These are phyloP conservation scores for Globisporangium canariense DNA, from an alignment of 352 stramenopile genomes.

Conservation along the genomic window DNA sequence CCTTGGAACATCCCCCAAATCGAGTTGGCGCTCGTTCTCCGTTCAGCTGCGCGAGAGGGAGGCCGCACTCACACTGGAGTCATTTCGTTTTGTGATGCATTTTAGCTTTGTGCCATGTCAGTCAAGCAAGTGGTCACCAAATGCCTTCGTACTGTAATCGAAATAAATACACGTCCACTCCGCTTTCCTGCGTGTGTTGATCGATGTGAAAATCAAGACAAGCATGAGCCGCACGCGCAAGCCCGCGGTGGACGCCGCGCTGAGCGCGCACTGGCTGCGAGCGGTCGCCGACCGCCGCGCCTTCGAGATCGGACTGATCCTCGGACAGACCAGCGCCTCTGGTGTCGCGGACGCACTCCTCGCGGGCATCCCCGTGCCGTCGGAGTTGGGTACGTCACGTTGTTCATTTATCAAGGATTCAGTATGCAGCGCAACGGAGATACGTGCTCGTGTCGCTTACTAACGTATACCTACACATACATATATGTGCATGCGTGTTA, in stretches of 20 bases:
- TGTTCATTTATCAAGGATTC: background rate
- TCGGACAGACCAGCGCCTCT: conserved; percentile 46
- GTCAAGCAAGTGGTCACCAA: background rate
- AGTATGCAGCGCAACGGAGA: background rate
- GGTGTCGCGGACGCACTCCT: conserved; percentile 40
- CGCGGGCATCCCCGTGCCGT: conserved; percentile 42
- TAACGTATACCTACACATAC: background rate
- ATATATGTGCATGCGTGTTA: background rate
- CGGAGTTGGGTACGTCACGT: conserved; percentile 31
- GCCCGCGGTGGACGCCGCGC: conserved; percentile 29
- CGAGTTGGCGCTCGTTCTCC: too few species aligned
- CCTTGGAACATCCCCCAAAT: too few species aligned
- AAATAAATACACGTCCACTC: background rate
- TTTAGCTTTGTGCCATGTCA: background rate
- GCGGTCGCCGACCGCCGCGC: conserved; percentile 16
- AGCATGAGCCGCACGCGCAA: conserved; percentile 28
- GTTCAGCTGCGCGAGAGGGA: too few species aligned
- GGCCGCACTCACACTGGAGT: too few species aligned
- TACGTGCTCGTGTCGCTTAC: background rate
- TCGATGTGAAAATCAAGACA: background rate
- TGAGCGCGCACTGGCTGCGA: conserved; percentile 23
- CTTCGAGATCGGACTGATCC: conserved; percentile 61
- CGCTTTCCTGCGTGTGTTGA: background rate
- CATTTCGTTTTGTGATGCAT: too few species aligned
- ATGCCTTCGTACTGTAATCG: background rate